These are phyloP conservation scores for Scytalidium lignicola DNA, from an alignment of 2,329 filamentous ascomycete genomes.

Conservation along the genomic window DNA sequence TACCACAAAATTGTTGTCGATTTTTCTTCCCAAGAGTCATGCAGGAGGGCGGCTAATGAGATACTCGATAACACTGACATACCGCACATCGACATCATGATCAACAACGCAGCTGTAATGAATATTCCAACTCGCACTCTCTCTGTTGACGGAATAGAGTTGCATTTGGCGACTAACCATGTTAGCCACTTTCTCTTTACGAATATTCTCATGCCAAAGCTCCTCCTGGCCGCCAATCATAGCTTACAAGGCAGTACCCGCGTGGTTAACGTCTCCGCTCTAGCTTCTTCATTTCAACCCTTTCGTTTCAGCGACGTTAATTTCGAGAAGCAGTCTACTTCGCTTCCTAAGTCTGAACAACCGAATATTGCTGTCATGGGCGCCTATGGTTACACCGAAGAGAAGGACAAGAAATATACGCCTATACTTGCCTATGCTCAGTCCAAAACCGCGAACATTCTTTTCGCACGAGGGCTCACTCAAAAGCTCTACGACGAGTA, in stretches of 20 bases:
- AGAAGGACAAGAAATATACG: conserved; percentile 24
- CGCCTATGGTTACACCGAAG: conserved; percentile 19
- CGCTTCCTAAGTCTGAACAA: conserved; percentile 28
- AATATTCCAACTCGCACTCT: not conserved
- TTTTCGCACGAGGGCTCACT: conserved; percentile 25
- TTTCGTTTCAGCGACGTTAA: conserved; percentile 33
- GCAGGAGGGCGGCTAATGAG: conserved; percentile 33
- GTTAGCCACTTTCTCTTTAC: conserved; percentile 16
- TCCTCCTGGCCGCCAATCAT: conserved; percentile 8
- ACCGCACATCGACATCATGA: conserved; percentile 30
- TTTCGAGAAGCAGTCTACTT: conserved; percentile 29
- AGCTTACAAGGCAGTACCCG: conserved; percentile 3
- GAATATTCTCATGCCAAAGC: conserved; percentile 12
- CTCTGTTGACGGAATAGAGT: conserved; percentile 7
- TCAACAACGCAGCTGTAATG: conserved; percentile 12
- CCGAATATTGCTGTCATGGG: conserved; percentile 21
- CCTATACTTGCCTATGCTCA: conserved; percentile 31
- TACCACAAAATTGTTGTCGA: conserved; percentile 18
- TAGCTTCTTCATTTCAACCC: conserved; percentile 16
- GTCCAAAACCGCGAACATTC: conserved; percentile 30
- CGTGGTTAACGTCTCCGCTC: conserved; percentile 14
- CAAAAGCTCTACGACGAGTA: conserved; percentile 17
- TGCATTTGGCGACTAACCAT: conserved; percentile 17
- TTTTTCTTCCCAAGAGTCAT: conserved; percentile 34
- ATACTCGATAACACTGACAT: conserved; percentile 30